These are phyloP conservation scores for Lepidium africanum DNA, from an alignment of 345 rosid genomes.

Conservation along the genomic window DNA sequence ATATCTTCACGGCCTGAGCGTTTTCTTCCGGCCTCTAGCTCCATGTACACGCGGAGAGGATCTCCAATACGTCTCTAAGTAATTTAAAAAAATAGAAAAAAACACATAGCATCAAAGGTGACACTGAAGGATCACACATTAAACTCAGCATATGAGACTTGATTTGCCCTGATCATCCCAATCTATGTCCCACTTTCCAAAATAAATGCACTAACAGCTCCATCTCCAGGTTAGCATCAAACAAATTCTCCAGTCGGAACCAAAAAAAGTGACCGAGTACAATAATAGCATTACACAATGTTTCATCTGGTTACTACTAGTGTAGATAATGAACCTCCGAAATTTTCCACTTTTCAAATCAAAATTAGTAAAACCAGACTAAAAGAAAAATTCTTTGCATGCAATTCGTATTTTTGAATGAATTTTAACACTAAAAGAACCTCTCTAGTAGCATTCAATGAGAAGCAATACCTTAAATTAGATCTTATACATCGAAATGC, in stretches of 20 bases:
- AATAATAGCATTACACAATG: background rate
- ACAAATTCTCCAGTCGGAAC: background rate
- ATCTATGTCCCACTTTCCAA: background rate
- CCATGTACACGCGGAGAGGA: conserved; percentile 95
- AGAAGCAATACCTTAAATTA: background rate
- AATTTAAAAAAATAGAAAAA: background rate
- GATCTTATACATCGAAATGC: background rate
- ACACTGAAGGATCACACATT: background rate
- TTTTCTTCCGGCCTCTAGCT: conserved; percentile 83
- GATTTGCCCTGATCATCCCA: background rate
- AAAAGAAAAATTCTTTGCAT: background rate
- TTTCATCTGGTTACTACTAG: background rate
- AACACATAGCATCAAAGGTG: background rate
- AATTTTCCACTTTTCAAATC: background rate
- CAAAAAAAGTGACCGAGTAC: background rate
- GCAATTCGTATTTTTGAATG: background rate
- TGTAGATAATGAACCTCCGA: background rate
- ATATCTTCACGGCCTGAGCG: conserved; percentile 80
- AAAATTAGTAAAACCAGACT: background rate
- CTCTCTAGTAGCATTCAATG: background rate
- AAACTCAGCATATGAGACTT: background rate
- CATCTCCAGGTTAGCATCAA: background rate
- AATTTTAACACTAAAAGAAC: background rate
- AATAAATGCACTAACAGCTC: background rate
- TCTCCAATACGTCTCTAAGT: conserved; percentile 63